Conservation (phyloP, 345 rosid genomes). For the Populus deltoides region DNA sequence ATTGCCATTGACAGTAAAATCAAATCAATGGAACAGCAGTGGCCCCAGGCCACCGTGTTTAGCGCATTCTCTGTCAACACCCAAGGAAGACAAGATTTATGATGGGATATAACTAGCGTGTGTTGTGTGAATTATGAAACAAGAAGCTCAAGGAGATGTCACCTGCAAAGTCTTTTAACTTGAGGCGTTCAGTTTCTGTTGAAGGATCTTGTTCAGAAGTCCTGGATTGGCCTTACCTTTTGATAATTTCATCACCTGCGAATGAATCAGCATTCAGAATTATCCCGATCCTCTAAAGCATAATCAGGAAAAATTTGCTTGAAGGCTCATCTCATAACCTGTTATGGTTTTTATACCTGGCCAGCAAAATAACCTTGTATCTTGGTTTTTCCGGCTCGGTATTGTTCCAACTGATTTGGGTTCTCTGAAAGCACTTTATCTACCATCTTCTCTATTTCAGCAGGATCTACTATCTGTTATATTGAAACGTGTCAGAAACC, state of each 20-base stretch:
- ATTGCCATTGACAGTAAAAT: not conserved
- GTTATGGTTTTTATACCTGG: conserved; percentile 48
- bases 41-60: not conserved
- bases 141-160: not conserved
- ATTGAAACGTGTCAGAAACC: conserved; percentile 14
- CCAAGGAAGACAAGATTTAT: not conserved
- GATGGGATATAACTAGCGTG: not conserved
- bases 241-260: conserved; percentile 87
- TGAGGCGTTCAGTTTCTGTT: conserved; percentile 61
- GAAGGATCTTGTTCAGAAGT: conserved; percentile 72
- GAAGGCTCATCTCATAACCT: not conserved
- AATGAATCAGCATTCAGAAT: conserved; percentile 3
- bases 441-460: conserved; percentile 77
- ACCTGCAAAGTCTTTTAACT: conserved; percentile 30
- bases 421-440: conserved; percentile 66
- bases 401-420: conserved; percentile 85
- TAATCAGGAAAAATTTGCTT: not conserved
- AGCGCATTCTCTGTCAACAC: not conserved
- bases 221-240: conserved; percentile 92
- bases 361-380: conserved; percentile 90
- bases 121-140: not conserved
- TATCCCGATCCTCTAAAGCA: no score
- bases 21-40: not conserved
- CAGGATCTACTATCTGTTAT: conserved; percentile 69
- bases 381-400: conserved; percentile 80